phyloP scores from a whole-genome alignment of 2,329 filamentous ascomycete species.

The Exophiala alcalophila region DNA sequence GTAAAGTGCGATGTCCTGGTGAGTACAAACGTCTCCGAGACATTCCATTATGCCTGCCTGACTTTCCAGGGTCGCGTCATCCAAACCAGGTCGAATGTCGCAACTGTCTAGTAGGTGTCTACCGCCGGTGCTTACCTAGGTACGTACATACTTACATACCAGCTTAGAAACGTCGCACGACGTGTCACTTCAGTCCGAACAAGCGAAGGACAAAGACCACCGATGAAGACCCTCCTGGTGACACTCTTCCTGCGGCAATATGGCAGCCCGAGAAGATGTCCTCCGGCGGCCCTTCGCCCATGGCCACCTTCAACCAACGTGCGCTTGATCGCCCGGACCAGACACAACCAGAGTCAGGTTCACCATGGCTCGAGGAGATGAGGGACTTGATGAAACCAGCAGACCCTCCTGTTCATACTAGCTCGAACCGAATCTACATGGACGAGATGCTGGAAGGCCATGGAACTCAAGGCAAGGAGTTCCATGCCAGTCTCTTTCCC shows the following conservation, averaged over 20 bases:
- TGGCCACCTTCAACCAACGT: not conserved
- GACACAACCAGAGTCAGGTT: not conserved
- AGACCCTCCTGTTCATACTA: not conserved
- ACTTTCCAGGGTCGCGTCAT: slow-evolving; percentile 2
- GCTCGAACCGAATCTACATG: slow-evolving; percentile 4
- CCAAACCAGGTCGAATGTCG: slow-evolving; percentile 26
- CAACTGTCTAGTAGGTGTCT: slow-evolving; percentile 33
- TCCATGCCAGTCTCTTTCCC: slow-evolving; percentile 8
- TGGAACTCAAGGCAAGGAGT: slow-evolving; percentile 6
- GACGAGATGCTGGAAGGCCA: slow-evolving; percentile 8
- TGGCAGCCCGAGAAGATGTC: not conserved
- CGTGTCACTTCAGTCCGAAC: slow-evolving; percentile 31
- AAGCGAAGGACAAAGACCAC: slow-evolving; percentile 24
- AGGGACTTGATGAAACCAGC: not conserved
- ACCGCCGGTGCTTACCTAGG: too few relatives aligned
- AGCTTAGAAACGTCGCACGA: slow-evolving; percentile 26
- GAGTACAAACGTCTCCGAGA: slow-evolving; percentile 13
- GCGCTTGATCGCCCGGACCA: slow-evolving; percentile 1
- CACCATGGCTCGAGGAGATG: not conserved
- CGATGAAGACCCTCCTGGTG: slow-evolving; percentile 4
- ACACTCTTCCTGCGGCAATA: not conserved
- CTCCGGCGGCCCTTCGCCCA: not conserved
- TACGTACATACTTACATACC: not conserved
- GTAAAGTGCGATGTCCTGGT: slow-evolving; percentile 44
- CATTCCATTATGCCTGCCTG: not conserved